These are phyloP conservation scores for Phytophthora pini DNA, from an alignment of 352 stramenopile genomes.

Conservation along the genomic window DNA sequence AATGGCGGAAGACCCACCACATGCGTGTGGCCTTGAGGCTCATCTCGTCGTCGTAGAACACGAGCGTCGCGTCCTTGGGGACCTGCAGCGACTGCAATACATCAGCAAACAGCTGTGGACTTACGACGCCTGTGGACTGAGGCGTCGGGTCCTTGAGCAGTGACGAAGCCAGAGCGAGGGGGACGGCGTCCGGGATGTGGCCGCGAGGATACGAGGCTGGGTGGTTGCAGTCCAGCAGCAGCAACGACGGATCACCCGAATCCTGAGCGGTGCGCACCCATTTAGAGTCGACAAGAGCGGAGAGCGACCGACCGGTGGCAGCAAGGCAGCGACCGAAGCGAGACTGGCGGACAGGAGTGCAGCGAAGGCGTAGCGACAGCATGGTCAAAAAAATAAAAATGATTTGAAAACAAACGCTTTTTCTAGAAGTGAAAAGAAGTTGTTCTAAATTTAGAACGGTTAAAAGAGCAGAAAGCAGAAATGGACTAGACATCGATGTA, in stretches of 20 bases:
- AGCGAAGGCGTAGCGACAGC: constrained; percentile 6
- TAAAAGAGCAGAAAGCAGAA: too few relatives aligned
- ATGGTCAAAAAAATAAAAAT: neutral
- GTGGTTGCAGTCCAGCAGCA: constrained; percentile 72
- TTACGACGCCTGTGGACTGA: constrained; percentile 54
- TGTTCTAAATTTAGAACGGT: too few relatives aligned
- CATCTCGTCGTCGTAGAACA: constrained; percentile 84
- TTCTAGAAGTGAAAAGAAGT: too few relatives aligned
- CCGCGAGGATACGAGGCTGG: constrained; percentile 53
- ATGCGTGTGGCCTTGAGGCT: constrained; percentile 71
- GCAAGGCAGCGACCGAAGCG: neutral
- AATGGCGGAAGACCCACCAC: constrained; percentile 86
- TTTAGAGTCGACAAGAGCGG: constrained; percentile 48
- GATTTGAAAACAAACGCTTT: too few relatives aligned
- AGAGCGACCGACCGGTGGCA: constrained; percentile 24
- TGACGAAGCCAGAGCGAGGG: constrained; percentile 52
- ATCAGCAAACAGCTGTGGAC: constrained; percentile 46
- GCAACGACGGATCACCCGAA: constrained; percentile 25
- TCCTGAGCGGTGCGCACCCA: constrained; percentile 41
- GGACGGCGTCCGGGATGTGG: constrained; percentile 56
- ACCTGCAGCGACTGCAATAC: constrained; percentile 54
- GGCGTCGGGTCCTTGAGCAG: constrained; percentile 58
- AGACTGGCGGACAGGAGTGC: neutral
- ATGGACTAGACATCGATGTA: too few relatives aligned
- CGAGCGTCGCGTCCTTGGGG: constrained; percentile 57